A percentile compares a stretch with the other conserved stretches of the same genome.
Evolutionary conservation across 164 flowering plant genomes (phyloP).

Genomic region (Vitis labrusca): DNA sequence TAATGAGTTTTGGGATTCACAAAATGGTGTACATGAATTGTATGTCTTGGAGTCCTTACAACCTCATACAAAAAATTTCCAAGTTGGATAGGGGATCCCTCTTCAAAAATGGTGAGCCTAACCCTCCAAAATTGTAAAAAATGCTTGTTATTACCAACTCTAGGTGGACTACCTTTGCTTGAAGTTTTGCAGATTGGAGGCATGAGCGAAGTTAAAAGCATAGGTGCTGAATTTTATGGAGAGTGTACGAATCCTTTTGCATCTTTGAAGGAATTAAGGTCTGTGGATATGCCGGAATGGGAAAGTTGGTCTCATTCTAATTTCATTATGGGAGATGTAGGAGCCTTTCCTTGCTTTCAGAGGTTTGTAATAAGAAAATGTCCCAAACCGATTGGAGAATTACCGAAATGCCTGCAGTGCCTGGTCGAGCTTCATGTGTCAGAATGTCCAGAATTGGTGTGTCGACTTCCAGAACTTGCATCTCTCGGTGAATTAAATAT

Average conservation of each 20-base stretch:
- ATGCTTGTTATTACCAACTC: slow-evolving; percentile 9
- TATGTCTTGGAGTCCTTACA: slow-evolving; percentile 5
- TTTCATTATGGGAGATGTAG: not conserved
- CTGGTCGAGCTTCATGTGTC: too few relatives aligned
- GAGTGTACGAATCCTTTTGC: not conserved
- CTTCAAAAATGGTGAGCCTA: not conserved
- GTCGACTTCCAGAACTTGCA: too few relatives aligned
- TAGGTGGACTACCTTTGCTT: slow-evolving; percentile 15
- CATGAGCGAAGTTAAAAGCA: not conserved
- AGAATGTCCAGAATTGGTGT: too few relatives aligned
- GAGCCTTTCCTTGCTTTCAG: slow-evolving; percentile 9
- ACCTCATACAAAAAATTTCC: slow-evolving; percentile 15
- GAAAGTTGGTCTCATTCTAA: slow-evolving; percentile 9
- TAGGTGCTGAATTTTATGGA: slow-evolving; percentile 15
- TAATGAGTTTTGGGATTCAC: not conserved
- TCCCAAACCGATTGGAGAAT: not conserved
- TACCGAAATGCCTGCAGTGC: too few relatives aligned
- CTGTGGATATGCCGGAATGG: slow-evolving; percentile 12
- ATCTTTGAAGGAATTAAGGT: slow-evolving; percentile 1
- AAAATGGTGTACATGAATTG: not conserved
- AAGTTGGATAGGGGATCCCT: slow-evolving; percentile 16
- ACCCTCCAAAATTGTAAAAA: slow-evolving; percentile 1
- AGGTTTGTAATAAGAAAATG: slow-evolving; percentile 6
- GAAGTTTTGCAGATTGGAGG: slow-evolving; percentile 4
- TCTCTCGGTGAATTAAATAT: too few relatives aligned